phyloP scores from a whole-genome alignment of 148 eudicot genomes.

The Fallopia convolvulus region DNA sequence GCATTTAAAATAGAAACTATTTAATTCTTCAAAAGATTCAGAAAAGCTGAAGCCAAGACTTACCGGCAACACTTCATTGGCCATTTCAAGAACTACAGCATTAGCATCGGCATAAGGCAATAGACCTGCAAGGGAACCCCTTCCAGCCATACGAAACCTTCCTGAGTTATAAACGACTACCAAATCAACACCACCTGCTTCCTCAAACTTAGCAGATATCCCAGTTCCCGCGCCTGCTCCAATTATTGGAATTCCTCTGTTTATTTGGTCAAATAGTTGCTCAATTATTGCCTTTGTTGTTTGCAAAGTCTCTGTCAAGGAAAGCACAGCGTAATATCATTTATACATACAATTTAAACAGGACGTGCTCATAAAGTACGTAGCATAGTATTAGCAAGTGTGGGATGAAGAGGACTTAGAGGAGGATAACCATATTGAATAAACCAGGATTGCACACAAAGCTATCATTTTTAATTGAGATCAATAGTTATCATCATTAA shows the following conservation, averaged over 20 bases:
- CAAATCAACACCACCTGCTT: slow-evolving; percentile 93
- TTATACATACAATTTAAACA: neutral
- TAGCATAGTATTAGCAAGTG: neutral
- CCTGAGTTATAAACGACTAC: slow-evolving; percentile 91
- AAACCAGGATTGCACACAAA: neutral
- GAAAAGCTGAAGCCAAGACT: slow-evolving; percentile 19
- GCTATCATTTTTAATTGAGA: neutral
- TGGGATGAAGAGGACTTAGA: no score
- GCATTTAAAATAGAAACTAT: no score
- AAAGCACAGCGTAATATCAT: neutral
- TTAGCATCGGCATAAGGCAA: slow-evolving; percentile 98
- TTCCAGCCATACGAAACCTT: slow-evolving; percentile 97
- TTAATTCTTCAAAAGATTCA: neutral
- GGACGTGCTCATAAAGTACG: neutral
- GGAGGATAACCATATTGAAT: neutral
- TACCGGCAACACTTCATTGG: slow-evolving; percentile 95
- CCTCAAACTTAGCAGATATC: slow-evolving; percentile 98
- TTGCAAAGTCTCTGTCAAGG: slow-evolving; percentile 55
- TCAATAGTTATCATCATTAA: neutral
- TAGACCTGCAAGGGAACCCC: slow-evolving; percentile 92
- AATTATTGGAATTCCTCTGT: slow-evolving; percentile 71
- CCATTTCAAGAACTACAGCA: slow-evolving; percentile 96
- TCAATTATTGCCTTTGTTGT: slow-evolving; percentile 51
- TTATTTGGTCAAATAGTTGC: slow-evolving; percentile 61
- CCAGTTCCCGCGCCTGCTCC: slow-evolving; percentile 99